These are phyloP conservation scores for Taphrina communis DNA, from an alignment of 1,139 yeast species.

Conservation along the genomic window DNA sequence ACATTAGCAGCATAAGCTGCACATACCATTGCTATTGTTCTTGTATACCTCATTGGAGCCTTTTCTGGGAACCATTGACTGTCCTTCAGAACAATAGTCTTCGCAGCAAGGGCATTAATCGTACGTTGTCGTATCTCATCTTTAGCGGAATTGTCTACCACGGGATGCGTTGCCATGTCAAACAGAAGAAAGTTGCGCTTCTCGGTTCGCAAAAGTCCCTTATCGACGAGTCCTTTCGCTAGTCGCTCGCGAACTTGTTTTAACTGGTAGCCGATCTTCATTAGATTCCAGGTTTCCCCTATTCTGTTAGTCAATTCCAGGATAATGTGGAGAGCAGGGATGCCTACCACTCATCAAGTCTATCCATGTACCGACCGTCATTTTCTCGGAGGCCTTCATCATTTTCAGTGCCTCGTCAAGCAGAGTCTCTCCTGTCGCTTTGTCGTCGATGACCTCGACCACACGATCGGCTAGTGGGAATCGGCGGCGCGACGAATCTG, in stretches of 20 bases:
- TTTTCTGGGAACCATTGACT: constrained; percentile 69
- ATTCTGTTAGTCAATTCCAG: neutral
- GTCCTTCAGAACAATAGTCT: constrained; percentile 61
- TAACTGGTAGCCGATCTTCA: constrained; percentile 91
- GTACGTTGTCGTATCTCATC: constrained; percentile 76
- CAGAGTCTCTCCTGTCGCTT: constrained; percentile 91
- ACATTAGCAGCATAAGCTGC: constrained; percentile 97
- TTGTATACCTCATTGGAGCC: constrained; percentile 70
- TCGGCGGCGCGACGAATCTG: constrained; percentile 91
- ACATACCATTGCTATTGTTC: constrained; percentile 82
- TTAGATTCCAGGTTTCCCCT: constrained; percentile 91
- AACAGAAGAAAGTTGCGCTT: constrained; percentile 90
- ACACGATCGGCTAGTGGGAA: constrained; percentile 85
- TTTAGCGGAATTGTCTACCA: constrained; percentile 84
- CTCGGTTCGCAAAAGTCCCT: constrained; percentile 95
- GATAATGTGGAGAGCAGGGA: no score
- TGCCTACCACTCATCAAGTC: constrained; percentile 76
- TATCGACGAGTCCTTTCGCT: constrained; percentile 95
- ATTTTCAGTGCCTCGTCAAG: constrained; percentile 90
- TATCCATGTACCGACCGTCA: constrained; percentile 90
- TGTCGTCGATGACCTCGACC: constrained; percentile 82
- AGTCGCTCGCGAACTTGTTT: constrained; percentile 96
- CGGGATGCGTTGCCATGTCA: constrained; percentile 99
- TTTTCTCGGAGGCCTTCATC: constrained; percentile 83
- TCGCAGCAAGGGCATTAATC: constrained; percentile 68